A percentile compares a stretch with the other conserved stretches of the same genome.
Conservation (phyloP, 2,329 filamentous ascomycete species). For the Fusarium abutilonis region DNA sequence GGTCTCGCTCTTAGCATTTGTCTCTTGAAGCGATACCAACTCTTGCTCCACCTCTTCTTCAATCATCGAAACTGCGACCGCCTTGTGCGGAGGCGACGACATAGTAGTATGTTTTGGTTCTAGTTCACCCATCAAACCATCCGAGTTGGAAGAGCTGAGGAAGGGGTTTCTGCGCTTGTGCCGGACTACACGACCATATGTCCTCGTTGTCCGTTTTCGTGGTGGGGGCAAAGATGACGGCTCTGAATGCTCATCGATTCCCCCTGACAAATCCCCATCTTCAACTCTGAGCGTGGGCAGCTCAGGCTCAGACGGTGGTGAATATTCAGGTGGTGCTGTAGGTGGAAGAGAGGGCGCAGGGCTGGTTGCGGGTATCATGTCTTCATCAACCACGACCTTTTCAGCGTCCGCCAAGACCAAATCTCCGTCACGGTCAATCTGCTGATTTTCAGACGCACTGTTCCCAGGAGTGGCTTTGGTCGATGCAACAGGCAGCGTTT, state of each 20-base stretch:
- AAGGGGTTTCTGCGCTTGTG: slow-evolving; percentile 42
- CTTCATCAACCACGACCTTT: slow-evolving; percentile 44
- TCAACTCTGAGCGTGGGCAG: slow-evolving; percentile 47
- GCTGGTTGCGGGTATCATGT: slow-evolving; percentile 54
- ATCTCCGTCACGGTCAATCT: slow-evolving; percentile 25
- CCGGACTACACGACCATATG: slow-evolving; percentile 37
- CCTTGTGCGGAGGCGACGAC: slow-evolving; percentile 25
- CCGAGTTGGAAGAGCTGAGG: slow-evolving; percentile 48
- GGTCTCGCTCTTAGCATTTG: neutral
- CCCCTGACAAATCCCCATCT: slow-evolving; percentile 22
- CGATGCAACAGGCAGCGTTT: slow-evolving; percentile 42
- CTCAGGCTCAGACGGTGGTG: slow-evolving; percentile 48
- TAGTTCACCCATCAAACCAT: slow-evolving; percentile 25
- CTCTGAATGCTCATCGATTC: slow-evolving; percentile 34
- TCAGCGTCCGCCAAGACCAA: slow-evolving; percentile 16
- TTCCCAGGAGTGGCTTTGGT: slow-evolving; percentile 50
- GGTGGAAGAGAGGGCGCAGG: slow-evolving; percentile 48
- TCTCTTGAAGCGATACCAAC: neutral
- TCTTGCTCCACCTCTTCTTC: slow-evolving; percentile 17
- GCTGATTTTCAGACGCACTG: slow-evolving; percentile 17
- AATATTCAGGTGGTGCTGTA: slow-evolving; percentile 34
- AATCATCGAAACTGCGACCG: slow-evolving; percentile 16
- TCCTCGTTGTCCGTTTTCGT: slow-evolving; percentile 35
- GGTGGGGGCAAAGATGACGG: slow-evolving; percentile 45
- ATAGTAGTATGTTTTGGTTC: slow-evolving; percentile 20